Percentiles rank a stretch among this genome's conserved stretches.
Evolutionary conservation across 2,329 filamentous ascomycete species (phyloP).

Genomic region (Fusarium subglutinans): DNA sequence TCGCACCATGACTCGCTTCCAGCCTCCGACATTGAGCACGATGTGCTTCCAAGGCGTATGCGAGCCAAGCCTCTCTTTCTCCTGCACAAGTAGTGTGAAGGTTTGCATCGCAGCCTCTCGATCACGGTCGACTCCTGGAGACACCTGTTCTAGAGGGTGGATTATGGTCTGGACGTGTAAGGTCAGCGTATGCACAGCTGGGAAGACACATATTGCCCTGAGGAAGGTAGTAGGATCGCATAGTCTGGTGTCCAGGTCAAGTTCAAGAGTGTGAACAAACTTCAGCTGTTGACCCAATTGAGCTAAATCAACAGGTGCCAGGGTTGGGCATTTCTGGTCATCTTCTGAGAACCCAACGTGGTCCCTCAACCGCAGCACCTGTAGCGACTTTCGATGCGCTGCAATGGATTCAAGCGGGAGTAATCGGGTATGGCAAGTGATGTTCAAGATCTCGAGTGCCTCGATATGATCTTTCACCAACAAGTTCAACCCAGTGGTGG

Average conservation of each 20-base stretch:
- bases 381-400: conserved; percentile 51
- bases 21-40: conserved; percentile 59
- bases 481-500: conserved; percentile 50
- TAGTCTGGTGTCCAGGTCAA: conserved; percentile 56
- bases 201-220: conserved; percentile 51
- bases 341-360: conserved; percentile 58
- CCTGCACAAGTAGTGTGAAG: conserved; percentile 47
- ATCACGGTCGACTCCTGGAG: conserved; percentile 49
- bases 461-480: conserved; percentile 52
- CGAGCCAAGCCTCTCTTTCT: conserved; percentile 34
- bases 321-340: conserved; percentile 53
- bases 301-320: conserved; percentile 47
- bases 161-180: conserved; percentile 58
- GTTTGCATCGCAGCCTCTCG: conserved; percentile 48
- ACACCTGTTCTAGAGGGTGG: conserved; percentile 43
- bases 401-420: conserved; percentile 54
- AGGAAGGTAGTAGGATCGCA: conserved; percentile 52
- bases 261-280: conserved; percentile 53
- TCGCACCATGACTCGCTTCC: conserved; percentile 56
- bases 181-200: conserved; percentile 51
- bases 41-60: conserved; percentile 50
- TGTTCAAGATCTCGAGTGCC: conserved; percentile 50
- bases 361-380: conserved; percentile 54
- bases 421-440: conserved; percentile 53
- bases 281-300: conserved; percentile 46